Percentiles rank a stretch among this genome's conserved stretches.
Conservation (phyloP, 1,139 yeast genomes). For the Candida tunisiensis region DNA sequence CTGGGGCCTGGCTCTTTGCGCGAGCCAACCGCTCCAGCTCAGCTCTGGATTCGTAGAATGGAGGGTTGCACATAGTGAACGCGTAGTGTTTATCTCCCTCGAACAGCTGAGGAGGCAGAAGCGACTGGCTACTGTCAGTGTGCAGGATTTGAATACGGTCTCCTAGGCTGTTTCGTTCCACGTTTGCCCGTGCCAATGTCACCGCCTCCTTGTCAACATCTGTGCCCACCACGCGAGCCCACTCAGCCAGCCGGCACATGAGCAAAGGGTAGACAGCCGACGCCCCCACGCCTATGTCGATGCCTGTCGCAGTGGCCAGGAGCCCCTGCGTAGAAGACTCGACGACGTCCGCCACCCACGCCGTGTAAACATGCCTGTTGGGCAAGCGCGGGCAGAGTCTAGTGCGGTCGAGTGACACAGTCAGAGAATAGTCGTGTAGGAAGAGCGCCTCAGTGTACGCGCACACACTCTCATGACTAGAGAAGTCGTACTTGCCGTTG, state of each 20-base stretch:
- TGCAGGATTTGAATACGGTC: slow-evolving; percentile 3
- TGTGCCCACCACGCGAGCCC: slow-evolving; percentile 18
- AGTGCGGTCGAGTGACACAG: slow-evolving; percentile 6
- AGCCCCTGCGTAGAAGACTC: slow-evolving; percentile 1
- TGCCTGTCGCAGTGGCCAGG: slow-evolving; percentile 1
- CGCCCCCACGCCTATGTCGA: slow-evolving; percentile 25
- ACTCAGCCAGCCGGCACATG: slow-evolving; percentile 9
- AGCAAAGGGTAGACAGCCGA: slow-evolving; percentile 26
- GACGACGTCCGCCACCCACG: slow-evolving; percentile 8
- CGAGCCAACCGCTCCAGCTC: slow-evolving; percentile 15
- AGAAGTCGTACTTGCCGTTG: slow-evolving; percentile 2
- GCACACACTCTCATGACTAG: slow-evolving; percentile 5
- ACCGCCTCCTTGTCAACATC: slow-evolving; percentile 22
- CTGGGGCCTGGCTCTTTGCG: slow-evolving; percentile 6
- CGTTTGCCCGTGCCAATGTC: slow-evolving; percentile 9
- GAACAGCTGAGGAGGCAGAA: slow-evolving; percentile 4
- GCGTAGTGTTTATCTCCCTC: slow-evolving; percentile 4
- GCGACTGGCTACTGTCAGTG: slow-evolving; percentile 1
- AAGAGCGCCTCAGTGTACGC: slow-evolving; percentile 7
- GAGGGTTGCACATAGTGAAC: slow-evolving; percentile 30
- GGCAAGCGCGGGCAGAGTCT: slow-evolving; percentile 13
- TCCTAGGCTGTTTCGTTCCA: slow-evolving; percentile 9
- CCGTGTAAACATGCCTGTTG: slow-evolving; percentile 11
- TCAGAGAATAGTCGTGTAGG: slow-evolving; percentile 7
- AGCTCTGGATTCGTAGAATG: slow-evolving; percentile 21